A percentile compares a stretch with the other conserved stretches of the same genome.
Evolutionary conservation across 2,329 filamentous ascomycete genomes (phyloP).

Genomic region (Nemania serpens): DNA sequence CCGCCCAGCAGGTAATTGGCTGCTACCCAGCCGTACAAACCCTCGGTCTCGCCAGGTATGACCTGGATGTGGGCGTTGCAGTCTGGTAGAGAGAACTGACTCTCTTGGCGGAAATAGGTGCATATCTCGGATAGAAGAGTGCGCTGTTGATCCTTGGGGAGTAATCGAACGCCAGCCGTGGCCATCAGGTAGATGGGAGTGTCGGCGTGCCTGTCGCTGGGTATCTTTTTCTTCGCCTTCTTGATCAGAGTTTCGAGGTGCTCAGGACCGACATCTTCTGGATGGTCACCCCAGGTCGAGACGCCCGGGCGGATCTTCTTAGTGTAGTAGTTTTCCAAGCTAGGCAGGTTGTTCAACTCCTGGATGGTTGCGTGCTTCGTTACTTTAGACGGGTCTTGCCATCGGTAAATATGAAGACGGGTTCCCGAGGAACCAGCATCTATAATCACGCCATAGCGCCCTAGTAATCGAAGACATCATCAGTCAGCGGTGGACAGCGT

Average conservation of each 20-base stretch:
- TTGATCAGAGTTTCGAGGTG: slow-evolving; percentile 80
- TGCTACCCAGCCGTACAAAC: slow-evolving; percentile 95
- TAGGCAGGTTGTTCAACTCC: slow-evolving; percentile 72
- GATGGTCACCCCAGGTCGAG: slow-evolving; percentile 82
- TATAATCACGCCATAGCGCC: slow-evolving; percentile 88
- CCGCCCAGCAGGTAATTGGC: slow-evolving; percentile 93
- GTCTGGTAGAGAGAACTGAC: slow-evolving; percentile 85
- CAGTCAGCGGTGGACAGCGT: slow-evolving; percentile 8
- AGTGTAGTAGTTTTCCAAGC: slow-evolving; percentile 82
- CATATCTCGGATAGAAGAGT: slow-evolving; percentile 79
- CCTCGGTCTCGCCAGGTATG: slow-evolving; percentile 93
- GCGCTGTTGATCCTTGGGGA: slow-evolving; percentile 73
- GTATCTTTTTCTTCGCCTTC: slow-evolving; percentile 80
- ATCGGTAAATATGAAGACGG: slow-evolving; percentile 90
- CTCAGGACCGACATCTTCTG: slow-evolving; percentile 76
- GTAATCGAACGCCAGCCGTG: slow-evolving; percentile 90
- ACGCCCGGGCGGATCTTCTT: slow-evolving; percentile 95
- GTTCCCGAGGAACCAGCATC: slow-evolving; percentile 98
- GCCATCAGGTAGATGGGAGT: slow-evolving; percentile 96
- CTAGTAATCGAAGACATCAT: slow-evolving; percentile 41
- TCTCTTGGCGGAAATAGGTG: slow-evolving; percentile 76
- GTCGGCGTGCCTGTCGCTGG: slow-evolving; percentile 73
- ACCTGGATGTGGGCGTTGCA: slow-evolving; percentile 90
- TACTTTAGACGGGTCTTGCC: slow-evolving; percentile 77
- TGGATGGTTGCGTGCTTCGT: slow-evolving; percentile 62